Evolutionary conservation across 1,284 basidiomycete species (phyloP).

Genomic region (Fistulina hepatica): DNA sequence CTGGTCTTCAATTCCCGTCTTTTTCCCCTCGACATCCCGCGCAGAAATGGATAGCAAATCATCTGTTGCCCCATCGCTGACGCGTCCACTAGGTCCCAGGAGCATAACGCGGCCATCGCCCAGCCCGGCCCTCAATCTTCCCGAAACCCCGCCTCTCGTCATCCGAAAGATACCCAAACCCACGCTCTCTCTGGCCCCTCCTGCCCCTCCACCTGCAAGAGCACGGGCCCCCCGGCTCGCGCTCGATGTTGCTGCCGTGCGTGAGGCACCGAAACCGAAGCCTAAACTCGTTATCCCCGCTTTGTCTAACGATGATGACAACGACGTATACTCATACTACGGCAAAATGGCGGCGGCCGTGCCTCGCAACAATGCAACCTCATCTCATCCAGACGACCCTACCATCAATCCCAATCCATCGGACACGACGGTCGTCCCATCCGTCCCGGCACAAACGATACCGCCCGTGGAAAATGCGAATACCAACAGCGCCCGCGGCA

Average conservation of each 20-base stretch:
- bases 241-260: conserved; percentile 15
- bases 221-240: conserved; percentile 16
- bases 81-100: conserved; percentile 52
- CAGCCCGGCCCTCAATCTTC: conserved; percentile 28
- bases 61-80: no score
- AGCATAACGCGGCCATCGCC: conserved; percentile 25
- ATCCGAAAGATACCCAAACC: conserved; percentile 25
- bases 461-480: no score
- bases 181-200: conserved; percentile 19
- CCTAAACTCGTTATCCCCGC: conserved; percentile 23
- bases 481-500: no score
- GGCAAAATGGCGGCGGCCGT: conserved; percentile 16
- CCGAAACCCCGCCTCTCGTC: conserved; percentile 22
- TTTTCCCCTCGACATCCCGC: no score
- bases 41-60: no score
- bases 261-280: conserved; percentile 22
- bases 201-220: conserved; percentile 21
- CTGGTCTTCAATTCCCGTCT: no score
- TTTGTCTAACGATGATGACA: conserved; percentile 8
- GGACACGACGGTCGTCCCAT: conserved; percentile 18
- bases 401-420: conserved; percentile 41
- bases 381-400: conserved; percentile 32
- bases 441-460: conserved; percentile 2
- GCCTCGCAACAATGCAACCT: conserved; percentile 15
- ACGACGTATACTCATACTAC: conserved; percentile 16